Evolutionary conservation across 345 rosid genomes (phyloP).

Genomic region (Moringa oleifera): DNA sequence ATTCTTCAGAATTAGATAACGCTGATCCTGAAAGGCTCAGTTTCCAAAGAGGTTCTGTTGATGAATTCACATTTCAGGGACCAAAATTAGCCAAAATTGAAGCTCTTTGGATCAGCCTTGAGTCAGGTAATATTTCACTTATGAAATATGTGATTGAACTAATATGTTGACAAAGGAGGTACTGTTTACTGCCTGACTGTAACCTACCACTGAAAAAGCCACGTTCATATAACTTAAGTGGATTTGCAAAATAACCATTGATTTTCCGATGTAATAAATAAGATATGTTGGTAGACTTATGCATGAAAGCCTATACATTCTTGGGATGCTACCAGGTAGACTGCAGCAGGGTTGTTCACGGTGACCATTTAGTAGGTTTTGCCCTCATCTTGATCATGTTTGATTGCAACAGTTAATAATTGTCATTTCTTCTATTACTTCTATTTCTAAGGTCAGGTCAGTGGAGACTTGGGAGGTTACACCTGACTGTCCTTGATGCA

Average conservation of each 20-base stretch:
- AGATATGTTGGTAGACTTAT: too few relatives aligned
- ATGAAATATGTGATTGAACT: too few relatives aligned
- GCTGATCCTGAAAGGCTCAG: slow-evolving; percentile 29
- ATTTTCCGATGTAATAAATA: background rate
- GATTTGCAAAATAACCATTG: background rate
- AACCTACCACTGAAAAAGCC: background rate
- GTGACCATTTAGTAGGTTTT: background rate
- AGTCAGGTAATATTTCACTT: slow-evolving; percentile 56
- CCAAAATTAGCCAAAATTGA: slow-evolving; percentile 42
- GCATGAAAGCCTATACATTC: too few relatives aligned
- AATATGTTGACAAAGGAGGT: background rate
- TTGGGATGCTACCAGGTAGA: too few relatives aligned
- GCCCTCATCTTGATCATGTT: background rate
- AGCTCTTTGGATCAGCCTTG: slow-evolving; percentile 78
- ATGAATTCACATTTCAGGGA: slow-evolving; percentile 66
- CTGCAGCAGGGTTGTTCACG: too few relatives aligned
- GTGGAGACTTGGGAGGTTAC: slow-evolving; percentile 72
- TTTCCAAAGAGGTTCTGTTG: slow-evolving; percentile 75
- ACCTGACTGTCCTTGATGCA: slow-evolving; percentile 30
- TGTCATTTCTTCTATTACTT: slow-evolving; percentile 1
- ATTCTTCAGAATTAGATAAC: slow-evolving; percentile 25
- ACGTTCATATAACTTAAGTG: background rate
- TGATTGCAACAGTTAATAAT: too few relatives aligned
- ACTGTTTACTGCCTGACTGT: background rate
- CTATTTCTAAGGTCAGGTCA: slow-evolving; percentile 60